Evolutionary conservation across 148 eudicot species (phyloP), one percentile per base, ranked within the genome.

Genomic region (Selenicereus undatus): DNA sequence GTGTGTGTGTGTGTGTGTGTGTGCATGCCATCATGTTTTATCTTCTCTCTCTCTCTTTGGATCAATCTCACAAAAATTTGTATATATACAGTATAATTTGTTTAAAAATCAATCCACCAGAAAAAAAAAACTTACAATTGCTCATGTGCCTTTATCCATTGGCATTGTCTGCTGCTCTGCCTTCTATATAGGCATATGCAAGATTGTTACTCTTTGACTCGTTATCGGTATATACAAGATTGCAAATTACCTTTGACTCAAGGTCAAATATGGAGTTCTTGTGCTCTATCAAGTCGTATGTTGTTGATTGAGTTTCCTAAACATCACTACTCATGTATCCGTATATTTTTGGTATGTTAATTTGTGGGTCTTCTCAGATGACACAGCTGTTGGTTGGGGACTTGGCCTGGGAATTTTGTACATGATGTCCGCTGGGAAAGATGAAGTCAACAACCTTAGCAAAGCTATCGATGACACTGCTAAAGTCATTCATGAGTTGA

Each of bases 401-500:
- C 84, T 91, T 75, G 90, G 94, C 50, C 82, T 91, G 81, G 94
- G 97, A 72, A 85, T 93, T 36, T 87, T 88, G 86, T 93, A 82
- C 84, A 93, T 91, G 94, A 89, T 93, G 93, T 91, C 97, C 74
- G 82, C 93, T 82, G 91, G 91, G 81, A 93, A 90, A 74, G 84
- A 88, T 24, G 94, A 93, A 82, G 88, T 93, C 36, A 84, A 76
- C 78, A 89, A 80, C 89, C 82, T 93, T 80, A 90, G 88, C 77
- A 26, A 52, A 5, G 83, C 88, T 17, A 75, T 90, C 85, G 93
- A 88, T 62, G 94, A 90, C 83, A 91, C 97, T 73, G 84, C 89
- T 77, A 90, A 90, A 81, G 88, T 83, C 79, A 89, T 93, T 71
- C 81, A 87, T 66, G 93, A 90, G 78, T 77, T 91, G 29, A 91